Evolutionary conservation across 2,329 filamentous ascomycete species (phyloP), one percentile per base, ranked within the genome.

Genomic region (Didymella pomorum): DNA sequence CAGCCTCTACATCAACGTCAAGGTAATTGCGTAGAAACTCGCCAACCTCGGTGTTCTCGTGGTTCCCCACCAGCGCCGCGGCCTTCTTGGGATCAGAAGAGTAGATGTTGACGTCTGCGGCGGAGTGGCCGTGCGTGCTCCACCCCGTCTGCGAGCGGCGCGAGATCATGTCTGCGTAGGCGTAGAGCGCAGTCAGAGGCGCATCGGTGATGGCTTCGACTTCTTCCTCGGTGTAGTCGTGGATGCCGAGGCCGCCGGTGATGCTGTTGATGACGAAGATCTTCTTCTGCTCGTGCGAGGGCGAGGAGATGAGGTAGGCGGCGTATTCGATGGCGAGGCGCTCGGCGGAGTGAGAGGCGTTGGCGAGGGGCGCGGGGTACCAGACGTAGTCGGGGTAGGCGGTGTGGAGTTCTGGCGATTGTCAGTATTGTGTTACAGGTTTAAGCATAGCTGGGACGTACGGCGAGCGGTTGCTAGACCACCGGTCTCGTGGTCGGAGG

Each of bases 81-180:
- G 88, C 86, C 28, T 81, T 79, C 35, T 85, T 83, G 0, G 86
- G 83, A 3, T 91, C 88, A 0, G 90, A 93, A 51, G 91, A 89
- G 79, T 98, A 99, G 66, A 99, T 92, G 77, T 99, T 99, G 47
- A 99, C 95, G 74, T 99, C 95, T 8, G 95, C 93, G 50, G 89
- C 95, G 73, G 72, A 71, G 79, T 99, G 95, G 26, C 95, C 95
- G 75, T 97, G 94, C 0, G 93, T 97, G 63, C 86, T 89, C 95
- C 95, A 99, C 14, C 95, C 96, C 42, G 97, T 86, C 72, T 96
- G 92, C 1, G 93, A 91, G 60, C 95, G 87, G 4, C 90, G 85
- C 67, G 91, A 96, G 67, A 98, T 86, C 81, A 99, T 94, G 71
- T 92, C 88, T 0, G 93, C 88, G 72, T 98, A 91, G 25, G 82